Percentiles rank a stretch among this genome's conserved stretches.
These are phyloP conservation scores for Pythium angustatum DNA, from an alignment of 352 stramenopile genomes.

Conservation along the genomic window DNA sequence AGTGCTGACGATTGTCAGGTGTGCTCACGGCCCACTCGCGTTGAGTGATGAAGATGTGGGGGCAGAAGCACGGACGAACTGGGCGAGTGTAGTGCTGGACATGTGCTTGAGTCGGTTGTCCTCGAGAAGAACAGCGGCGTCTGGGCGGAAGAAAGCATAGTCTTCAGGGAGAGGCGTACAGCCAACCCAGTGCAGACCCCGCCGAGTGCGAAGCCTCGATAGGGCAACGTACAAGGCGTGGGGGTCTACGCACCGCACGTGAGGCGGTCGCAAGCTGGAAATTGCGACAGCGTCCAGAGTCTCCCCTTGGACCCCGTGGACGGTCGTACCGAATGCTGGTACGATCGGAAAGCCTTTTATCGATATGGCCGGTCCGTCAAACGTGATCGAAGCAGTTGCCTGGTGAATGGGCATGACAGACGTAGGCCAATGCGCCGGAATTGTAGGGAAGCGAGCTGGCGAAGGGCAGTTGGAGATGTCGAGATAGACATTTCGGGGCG, in stretches of 20 bases:
- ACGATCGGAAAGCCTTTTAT: slow-evolving; percentile 32
- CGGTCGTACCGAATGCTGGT: slow-evolving; percentile 28
- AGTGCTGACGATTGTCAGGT: no score
- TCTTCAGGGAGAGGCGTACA: not conserved
- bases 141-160: slow-evolving; percentile 1
- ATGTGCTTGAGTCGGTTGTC: not conserved
- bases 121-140: not conserved
- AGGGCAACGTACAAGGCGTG: slow-evolving; percentile 29
- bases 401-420: slow-evolving; percentile 28
- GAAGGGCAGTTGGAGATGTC: slow-evolving; percentile 1
- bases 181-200: slow-evolving; percentile 21
- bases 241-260: slow-evolving; percentile 1
- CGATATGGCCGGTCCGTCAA: not conserved
- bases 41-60: no score
- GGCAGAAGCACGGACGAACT: not conserved
- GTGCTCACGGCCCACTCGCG: no score
- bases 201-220: slow-evolving; percentile 16
- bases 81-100: not conserved
- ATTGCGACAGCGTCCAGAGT: slow-evolving; percentile 18
- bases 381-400: not conserved
- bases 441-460: slow-evolving; percentile 11
- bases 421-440: slow-evolving; percentile 13
- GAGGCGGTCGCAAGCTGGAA: slow-evolving; percentile 20
- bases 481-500: no score
- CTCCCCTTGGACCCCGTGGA: slow-evolving; percentile 28